phyloP scores from a whole-genome alignment of 1,284 basidiomycete species.

The Boletus semigastroideus region DNA sequence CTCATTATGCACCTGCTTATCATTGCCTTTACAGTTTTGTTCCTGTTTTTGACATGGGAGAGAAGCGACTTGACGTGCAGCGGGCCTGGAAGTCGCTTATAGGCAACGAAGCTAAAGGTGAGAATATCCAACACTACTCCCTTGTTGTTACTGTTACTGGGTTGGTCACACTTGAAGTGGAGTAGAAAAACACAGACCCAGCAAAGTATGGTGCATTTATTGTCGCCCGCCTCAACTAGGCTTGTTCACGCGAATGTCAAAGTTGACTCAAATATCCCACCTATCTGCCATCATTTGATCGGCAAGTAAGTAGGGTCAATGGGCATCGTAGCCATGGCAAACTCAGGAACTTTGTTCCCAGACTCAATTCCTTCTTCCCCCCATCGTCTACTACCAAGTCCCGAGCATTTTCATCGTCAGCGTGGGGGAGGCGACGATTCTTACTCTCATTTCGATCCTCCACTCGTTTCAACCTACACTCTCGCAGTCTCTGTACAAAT shows the following conservation, averaged over 20 bases:
- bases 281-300: neutral
- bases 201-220: neutral
- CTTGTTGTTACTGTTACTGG: too few relatives aligned
- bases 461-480: constrained; percentile 15
- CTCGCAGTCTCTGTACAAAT: neutral
- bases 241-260: constrained; percentile 6
- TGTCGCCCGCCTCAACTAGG: neutral
- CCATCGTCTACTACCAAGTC: constrained; percentile 7
- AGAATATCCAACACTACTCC: too few relatives aligned
- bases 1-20: too few relatives aligned
- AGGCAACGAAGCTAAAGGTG: neutral
- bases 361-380: constrained; percentile 11
- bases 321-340: constrained; percentile 26
- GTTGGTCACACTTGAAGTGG: neutral
- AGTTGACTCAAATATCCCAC: constrained; percentile 4
- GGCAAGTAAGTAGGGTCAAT: neutral
- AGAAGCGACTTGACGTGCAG: too few relatives aligned
- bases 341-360: constrained; percentile 7
- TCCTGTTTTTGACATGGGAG: too few relatives aligned
- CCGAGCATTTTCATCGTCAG: constrained; percentile 6
- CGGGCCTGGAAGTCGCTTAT: too few relatives aligned
- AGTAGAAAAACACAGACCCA: neutral
- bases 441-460: constrained; percentile 22
- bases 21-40: too few relatives aligned
- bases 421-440: constrained; percentile 11